Percentiles rank a stretch among this genome's conserved stretches.
Conservation (phyloP, 163 green algal species). For the Trebouxia gelatinosa region DNA sequence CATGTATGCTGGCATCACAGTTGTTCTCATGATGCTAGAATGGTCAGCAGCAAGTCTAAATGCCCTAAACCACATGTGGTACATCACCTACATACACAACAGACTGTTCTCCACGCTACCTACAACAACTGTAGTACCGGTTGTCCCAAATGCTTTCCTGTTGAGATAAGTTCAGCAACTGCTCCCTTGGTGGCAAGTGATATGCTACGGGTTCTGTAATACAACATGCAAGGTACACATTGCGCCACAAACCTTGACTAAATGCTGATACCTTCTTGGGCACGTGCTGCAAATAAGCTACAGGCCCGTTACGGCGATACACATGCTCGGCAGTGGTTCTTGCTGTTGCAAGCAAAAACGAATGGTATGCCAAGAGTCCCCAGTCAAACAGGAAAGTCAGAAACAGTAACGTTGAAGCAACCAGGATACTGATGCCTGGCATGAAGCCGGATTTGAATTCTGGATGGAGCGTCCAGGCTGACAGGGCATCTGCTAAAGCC, state of each 20-base stretch:
- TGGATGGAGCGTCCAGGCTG: constrained; percentile 17
- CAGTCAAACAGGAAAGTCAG: constrained; percentile 34
- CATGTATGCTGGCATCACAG: no score
- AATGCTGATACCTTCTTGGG: constrained; percentile 35
- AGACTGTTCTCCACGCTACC: no score
- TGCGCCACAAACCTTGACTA: constrained; percentile 14
- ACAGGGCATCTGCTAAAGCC: constrained; percentile 16
- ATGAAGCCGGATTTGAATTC: neutral
- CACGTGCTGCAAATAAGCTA: constrained; percentile 42
- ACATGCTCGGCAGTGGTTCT: constrained; percentile 47
- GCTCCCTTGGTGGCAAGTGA: neutral
- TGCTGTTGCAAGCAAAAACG: constrained; percentile 40
- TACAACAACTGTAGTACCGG: constrained; percentile 18
- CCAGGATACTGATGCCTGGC: constrained; percentile 1
- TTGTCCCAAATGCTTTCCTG: constrained; percentile 25
- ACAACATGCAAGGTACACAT: constrained; percentile 19
- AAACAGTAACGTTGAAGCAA: constrained; percentile 4
- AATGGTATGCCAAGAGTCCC: constrained; percentile 34
- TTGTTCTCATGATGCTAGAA: no score
- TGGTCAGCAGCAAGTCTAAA: no score
- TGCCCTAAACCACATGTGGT: no score
- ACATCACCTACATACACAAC: no score
- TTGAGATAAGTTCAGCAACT: neutral
- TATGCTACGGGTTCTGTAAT: neutral
- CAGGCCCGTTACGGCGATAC: constrained; percentile 20